These are phyloP conservation scores for Candida endomychidarum DNA, from an alignment of 805 yeast species.

Conservation along the genomic window DNA sequence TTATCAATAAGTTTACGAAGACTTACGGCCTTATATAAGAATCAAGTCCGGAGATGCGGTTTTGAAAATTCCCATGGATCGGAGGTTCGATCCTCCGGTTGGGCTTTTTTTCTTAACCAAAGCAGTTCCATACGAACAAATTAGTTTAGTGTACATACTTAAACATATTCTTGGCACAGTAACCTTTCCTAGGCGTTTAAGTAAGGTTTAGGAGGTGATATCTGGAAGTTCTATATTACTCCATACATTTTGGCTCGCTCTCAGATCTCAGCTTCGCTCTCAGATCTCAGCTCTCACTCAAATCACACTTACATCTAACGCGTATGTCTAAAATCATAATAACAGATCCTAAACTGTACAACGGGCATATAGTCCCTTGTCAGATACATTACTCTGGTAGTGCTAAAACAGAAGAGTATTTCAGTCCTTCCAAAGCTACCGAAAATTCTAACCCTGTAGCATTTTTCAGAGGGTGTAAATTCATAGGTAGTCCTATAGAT, in stretches of 20 bases:
- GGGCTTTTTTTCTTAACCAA: background rate
- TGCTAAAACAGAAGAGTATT: conserved; percentile 32
- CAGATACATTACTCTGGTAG: conserved; percentile 29
- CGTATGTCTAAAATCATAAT: conserved; percentile 11
- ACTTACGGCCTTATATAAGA: background rate
- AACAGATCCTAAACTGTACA: conserved; percentile 15
- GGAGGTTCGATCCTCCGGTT: conserved; percentile 3
- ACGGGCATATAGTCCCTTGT: conserved; percentile 28
- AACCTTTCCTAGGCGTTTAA: too few relatives aligned
- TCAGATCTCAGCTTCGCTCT: too few relatives aligned
- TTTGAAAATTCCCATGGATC: background rate
- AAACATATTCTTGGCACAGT: too few relatives aligned
- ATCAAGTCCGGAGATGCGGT: conserved; percentile 3
- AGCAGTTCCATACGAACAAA: too few relatives aligned
- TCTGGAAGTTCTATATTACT: too few relatives aligned
- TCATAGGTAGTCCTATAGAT: conserved; percentile 25
- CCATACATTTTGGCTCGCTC: too few relatives aligned
- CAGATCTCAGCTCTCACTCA: background rate
- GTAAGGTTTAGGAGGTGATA: too few relatives aligned
- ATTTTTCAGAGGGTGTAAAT: conserved; percentile 36
- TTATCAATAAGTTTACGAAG: too few relatives aligned
- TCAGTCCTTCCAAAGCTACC: conserved; percentile 27
- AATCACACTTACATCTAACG: background rate
- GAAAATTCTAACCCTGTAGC: conserved; percentile 22
- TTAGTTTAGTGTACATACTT: too few relatives aligned